Percentiles rank a stretch among this genome's conserved stretches.
Evolutionary conservation across 2,329 filamentous ascomycete species (phyloP).

Genomic region (Colletotrichum somersetense): DNA sequence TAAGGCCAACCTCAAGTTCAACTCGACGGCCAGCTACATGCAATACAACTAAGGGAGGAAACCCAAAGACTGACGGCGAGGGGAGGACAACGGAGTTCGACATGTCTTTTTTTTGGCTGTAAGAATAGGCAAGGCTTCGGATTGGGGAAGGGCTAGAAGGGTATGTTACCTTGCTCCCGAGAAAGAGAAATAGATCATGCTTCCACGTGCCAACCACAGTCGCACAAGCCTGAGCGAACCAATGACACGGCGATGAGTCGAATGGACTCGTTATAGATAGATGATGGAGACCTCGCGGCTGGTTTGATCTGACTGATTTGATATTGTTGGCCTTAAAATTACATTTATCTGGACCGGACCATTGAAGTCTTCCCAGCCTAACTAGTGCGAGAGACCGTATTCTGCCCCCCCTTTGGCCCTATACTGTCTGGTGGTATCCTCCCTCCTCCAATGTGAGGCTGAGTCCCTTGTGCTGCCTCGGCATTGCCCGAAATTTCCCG

Average conservation of each 20-base stretch:
- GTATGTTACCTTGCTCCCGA: conserved; percentile 38
- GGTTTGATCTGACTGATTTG: conserved; percentile 1
- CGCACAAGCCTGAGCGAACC: not conserved
- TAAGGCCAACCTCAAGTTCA: conserved; percentile 99
- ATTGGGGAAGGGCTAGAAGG: conserved; percentile 38
- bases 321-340: conserved; percentile 19
- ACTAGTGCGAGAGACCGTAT: conserved; percentile 1
- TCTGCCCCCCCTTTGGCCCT: conserved; percentile 5
- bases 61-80: not conserved
- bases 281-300: too few species aligned
- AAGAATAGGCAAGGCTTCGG: conserved; percentile 46
- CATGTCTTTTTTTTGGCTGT: conserved; percentile 42
- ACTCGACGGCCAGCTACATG: conserved; percentile 97
- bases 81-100: conserved; percentile 31
- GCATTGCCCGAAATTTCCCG: conserved; percentile 17
- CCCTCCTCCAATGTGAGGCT: conserved; percentile 8
- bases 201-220: conserved; percentile 6
- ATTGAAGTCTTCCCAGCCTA: conserved; percentile 13
- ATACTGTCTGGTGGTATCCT: conserved; percentile 14
- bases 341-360: conserved; percentile 20
- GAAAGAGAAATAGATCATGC: conserved; percentile 42
- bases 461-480: conserved; percentile 27
- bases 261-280: not conserved
- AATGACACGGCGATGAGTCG: too few species aligned
- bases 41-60: conserved; percentile 86